A percentile compares a stretch with the other conserved stretches of the same genome.
Evolutionary conservation across 352 stramenopile genomes (phyloP).

Genomic region (Phytophthora pseudosyringae): DNA sequence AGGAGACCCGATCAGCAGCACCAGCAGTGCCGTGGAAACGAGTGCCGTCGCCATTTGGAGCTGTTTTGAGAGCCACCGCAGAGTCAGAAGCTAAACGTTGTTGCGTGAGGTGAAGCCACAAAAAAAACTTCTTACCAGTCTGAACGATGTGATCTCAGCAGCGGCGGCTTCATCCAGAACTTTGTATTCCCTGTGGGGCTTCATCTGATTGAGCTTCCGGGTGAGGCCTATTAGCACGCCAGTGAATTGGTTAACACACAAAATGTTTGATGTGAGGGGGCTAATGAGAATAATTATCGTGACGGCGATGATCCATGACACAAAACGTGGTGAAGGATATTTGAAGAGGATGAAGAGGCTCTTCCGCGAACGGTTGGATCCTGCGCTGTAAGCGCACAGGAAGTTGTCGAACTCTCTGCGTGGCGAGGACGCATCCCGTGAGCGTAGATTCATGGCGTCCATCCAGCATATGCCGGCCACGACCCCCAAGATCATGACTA

Average conservation of each 20-base stretch:
- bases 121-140: slow-evolving; percentile 22
- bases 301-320: neutral
- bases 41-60: slow-evolving; percentile 38
- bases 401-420: slow-evolving; percentile 30
- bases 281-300: neutral
- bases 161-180: slow-evolving; percentile 8
- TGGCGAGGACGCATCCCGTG: slow-evolving; percentile 4
- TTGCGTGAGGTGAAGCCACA: neutral
- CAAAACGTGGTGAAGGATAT: slow-evolving; percentile 63
- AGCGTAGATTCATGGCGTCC: slow-evolving; percentile 60
- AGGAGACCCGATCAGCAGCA: slow-evolving; percentile 51
- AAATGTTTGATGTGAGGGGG: slow-evolving; percentile 40
- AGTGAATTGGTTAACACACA: slow-evolving; percentile 35
- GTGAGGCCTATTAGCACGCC: slow-evolving; percentile 58
- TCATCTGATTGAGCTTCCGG: slow-evolving; percentile 42
- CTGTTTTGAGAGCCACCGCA: slow-evolving; percentile 16
- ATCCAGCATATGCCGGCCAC: slow-evolving; percentile 70
- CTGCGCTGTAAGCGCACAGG: slow-evolving; percentile 60
- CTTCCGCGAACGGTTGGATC: slow-evolving; percentile 57
- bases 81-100: slow-evolving; percentile 3
- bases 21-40: slow-evolving; percentile 39
- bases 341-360: slow-evolving; percentile 76
- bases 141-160: slow-evolving; percentile 24
- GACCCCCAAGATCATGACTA: slow-evolving; percentile 60
- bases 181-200: slow-evolving; percentile 27